Base-by-base conservation (phyloP, 2,329 filamentous ascomycete genomes). In the Aureobasidium sp. region DNA sequence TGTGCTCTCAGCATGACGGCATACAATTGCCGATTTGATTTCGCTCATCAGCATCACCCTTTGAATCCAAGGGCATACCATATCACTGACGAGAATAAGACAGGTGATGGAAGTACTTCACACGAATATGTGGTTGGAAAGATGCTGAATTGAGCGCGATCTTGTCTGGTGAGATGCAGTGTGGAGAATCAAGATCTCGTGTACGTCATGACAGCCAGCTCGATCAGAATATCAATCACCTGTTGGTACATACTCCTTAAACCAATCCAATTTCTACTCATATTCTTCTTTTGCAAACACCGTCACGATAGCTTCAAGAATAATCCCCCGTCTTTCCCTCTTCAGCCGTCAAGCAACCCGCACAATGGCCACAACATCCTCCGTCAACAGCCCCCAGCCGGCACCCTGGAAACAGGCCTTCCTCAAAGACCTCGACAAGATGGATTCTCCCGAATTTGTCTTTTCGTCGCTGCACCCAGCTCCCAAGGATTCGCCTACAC, bases 361-460 rank as follows among this genome's bases (percentile, higher is more conserved):
- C 72, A 77, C 72, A 63, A 80, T 80, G 77, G 75, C 78, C 48
- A 73, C 77, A 34, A 79, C 78, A 48, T 73, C 78, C 39, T 70
- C 62, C 66, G 64, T 64, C 27, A 64, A 68, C 39, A 69, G 63
- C 62, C 74, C 74, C 26, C 72, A 72, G 9, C 71, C 74, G 27
- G 81, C 81, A 32, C 81, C 81, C 66, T 84, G 81, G 81, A 80
- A 78, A 64, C 66, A 74, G 26, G 66, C 75, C 51, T 83, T 84
- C 71, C 73, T 77, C 62, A 69, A 76, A 53, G 79, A 84, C 68
- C 67, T 83, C 47, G 72, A 72, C 52, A 76, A 78, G 66, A 79
- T 81, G 74, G 71, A 75, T 59, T 74, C 74, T 8, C 79, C 79
- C 7, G 77, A 81, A 64, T 81, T 81, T 65, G 79, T 81, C 61